Evolutionary conservation across 2,329 filamentous ascomycete genomes (phyloP), one percentile per base, ranked within the genome.

Genomic region (Colletotrichum lupini): DNA sequence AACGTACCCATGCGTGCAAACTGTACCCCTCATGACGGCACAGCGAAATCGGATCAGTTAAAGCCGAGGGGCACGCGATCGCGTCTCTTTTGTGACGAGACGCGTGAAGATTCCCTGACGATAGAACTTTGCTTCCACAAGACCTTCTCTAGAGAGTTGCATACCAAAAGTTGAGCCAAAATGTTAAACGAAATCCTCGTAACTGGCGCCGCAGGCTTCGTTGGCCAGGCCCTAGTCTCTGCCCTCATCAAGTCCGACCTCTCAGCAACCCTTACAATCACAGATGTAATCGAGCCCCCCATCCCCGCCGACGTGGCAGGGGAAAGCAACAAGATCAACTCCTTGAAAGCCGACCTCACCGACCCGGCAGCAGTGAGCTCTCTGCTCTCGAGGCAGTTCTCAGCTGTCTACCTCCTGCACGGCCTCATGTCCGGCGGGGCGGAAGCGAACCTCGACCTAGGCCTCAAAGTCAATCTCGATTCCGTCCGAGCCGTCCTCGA

Each of bases 401-500:
- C 86, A 37, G 84, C 85, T 16, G 85, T 89, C 52, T 92, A 90
- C 78, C 85, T 91, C 61, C 87, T 92, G 72, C 90, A 92, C 77
- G 90, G 90, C 53, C 89, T 92, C 81, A 92, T 92, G 90, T 91
- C 89, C 0, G 86, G 86, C 26, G 90, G 89, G 7, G 87, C 89
- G 14, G 90, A 92, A 81, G 88, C 87, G 16, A 88, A 92, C 65
- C 82, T 90, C 83, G 79, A 89, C 82, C 76, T 86, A 81, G 72
- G 90, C 0, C 84, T 90, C 73, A 84, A 82, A 56, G 89, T 91
- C 67, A 92, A 92, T 77, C 83, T 91, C 58, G 89, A 91, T 75
- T 87, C 87, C 2, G 89, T 89, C 2, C 84, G 87, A 26, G 78
- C 81, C 37, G 79, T 92, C 0, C 82, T 92, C 7, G 89, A 92